Evolutionary conservation across 2,329 filamentous ascomycete species (phyloP).

Genomic region (Drechmeria coniospora): DNA sequence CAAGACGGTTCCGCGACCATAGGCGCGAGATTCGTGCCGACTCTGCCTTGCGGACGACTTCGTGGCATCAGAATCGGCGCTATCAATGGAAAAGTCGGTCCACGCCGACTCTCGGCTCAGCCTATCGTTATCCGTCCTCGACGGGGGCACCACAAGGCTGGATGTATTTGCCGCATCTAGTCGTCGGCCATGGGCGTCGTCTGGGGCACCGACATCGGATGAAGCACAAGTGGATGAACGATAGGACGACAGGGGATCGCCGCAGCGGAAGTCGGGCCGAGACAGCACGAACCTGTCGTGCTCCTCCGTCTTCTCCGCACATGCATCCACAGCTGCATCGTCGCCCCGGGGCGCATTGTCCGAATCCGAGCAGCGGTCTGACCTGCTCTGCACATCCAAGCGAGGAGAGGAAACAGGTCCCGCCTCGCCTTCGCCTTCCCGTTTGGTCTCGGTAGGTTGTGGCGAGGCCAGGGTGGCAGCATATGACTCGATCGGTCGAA

Average conservation of each 20-base stretch:
- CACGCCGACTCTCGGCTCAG: constrained; percentile 41
- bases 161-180: constrained; percentile 21
- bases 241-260: constrained; percentile 16
- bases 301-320: constrained; percentile 20
- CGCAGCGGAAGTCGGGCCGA: constrained; percentile 13
- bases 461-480: constrained; percentile 35
- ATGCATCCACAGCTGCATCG: constrained; percentile 18
- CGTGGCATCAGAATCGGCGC: constrained; percentile 23
- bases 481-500: constrained; percentile 9
- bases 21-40: constrained; percentile 11
- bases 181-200: constrained; percentile 13
- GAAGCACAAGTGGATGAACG: constrained; percentile 26
- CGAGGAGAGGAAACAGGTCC: constrained; percentile 18
- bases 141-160: constrained; percentile 31
- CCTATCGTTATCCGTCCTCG: constrained; percentile 26
- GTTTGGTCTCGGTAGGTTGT: constrained; percentile 19
- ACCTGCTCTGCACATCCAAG: constrained; percentile 19
- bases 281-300: constrained; percentile 13
- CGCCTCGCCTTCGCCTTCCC: constrained; percentile 4
- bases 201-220: constrained; percentile 15
- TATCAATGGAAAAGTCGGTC: constrained; percentile 45
- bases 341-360: constrained; percentile 18
- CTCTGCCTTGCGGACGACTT: constrained; percentile 15
- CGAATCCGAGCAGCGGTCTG: constrained; percentile 22
- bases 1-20: constrained; percentile 18